Evolutionary conservation across 2,329 filamentous ascomycete genomes (phyloP), one percentile per base, ranked within the genome.

Genomic region (Beauveria bassiana): DNA sequence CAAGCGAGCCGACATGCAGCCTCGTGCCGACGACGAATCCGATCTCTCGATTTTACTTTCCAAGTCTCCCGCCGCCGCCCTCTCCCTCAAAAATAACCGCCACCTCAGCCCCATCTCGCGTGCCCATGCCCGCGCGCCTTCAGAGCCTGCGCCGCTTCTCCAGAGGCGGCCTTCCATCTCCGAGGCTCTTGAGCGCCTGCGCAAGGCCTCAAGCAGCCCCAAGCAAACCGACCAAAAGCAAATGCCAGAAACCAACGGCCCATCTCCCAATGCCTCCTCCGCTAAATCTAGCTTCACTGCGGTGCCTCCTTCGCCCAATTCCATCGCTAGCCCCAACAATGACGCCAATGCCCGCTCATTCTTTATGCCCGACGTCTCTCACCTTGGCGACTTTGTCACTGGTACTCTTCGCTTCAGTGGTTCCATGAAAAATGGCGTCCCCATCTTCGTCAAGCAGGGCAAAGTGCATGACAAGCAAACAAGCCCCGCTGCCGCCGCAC

Each of bases 341-440:
- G 69, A 75, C 64, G 75, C 77, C 24, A 80, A 80, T 24, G 75
- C 69, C 12, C 78, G 78, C 10, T 83, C 81, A 3, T 83, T 84
- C 67, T 79, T 82, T 68, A 71, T 84, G 68, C 81, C 81, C 2
- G 77, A 81, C 55, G 76, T 84, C 20, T 78, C 78, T 3, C 78
- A 84, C 63, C 76, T 84, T n/a, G 79, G 80, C 46, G 81, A 84
- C 67, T 82, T 84, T 64, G 78, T 84, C 7, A 81, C 82, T 1
- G 82, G 82, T 6, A 80, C 78, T 20, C 76, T 84, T 49, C 77
- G 75, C 62, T 80, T 83, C 64, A 80, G 73, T 62, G 77, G 79
- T 47, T 75, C 79, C 6, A 73, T 80, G 65, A 79, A 74, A 65
- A 80, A 84, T 64, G 81, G 81, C 18, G 79, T 81, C 12, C 81